Conservation (phyloP, 495 filamentous ascomycete species). For the Lasiosphaeris hirsuta region DNA sequence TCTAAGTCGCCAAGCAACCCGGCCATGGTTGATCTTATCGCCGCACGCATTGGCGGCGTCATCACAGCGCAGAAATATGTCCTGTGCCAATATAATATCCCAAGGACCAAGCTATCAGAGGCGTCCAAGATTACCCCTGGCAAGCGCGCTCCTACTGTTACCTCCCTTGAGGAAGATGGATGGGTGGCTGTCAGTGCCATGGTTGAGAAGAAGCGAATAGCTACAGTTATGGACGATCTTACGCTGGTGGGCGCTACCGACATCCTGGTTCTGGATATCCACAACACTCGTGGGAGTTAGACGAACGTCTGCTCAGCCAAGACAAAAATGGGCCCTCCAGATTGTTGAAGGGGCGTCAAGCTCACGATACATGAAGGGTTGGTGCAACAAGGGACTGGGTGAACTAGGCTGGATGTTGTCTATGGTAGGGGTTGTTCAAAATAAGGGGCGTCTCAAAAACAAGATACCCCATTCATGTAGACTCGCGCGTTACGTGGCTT, state of each 20-base stretch:
- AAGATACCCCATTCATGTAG: too few relatives aligned
- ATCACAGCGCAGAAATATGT: conserved; percentile 96
- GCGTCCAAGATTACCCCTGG: conserved; percentile 86
- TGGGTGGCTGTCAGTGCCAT: conserved; percentile 94
- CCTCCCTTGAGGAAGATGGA: conserved; percentile 74
- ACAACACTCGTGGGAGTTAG: conserved; percentile 63
- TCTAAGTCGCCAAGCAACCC: conserved; percentile 80
- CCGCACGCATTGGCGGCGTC: conserved; percentile 80
- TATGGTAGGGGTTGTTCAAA: too few relatives aligned
- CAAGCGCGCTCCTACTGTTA: conserved; percentile 91
- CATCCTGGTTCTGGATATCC: conserved; percentile 82
- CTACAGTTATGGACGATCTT: conserved; percentile 87
- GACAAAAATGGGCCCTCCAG: too few relatives aligned
- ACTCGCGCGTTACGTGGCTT: too few relatives aligned
- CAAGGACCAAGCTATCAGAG: conserved; percentile 58
- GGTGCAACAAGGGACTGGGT: too few relatives aligned
- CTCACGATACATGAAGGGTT: too few relatives aligned
- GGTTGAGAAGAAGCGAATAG: conserved; percentile 88
- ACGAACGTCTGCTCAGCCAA: too few relatives aligned
- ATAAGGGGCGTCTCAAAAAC: too few relatives aligned
- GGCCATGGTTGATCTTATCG: conserved; percentile 73
- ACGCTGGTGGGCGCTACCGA: conserved; percentile 76
- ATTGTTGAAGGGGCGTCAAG: too few relatives aligned
- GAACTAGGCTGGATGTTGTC: too few relatives aligned
- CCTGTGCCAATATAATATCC: conserved; percentile 93